Evolutionary conservation across 805 yeast species (phyloP), one percentile per base, ranked within the genome.

Genomic region (Zygoascus bituminiphila): DNA sequence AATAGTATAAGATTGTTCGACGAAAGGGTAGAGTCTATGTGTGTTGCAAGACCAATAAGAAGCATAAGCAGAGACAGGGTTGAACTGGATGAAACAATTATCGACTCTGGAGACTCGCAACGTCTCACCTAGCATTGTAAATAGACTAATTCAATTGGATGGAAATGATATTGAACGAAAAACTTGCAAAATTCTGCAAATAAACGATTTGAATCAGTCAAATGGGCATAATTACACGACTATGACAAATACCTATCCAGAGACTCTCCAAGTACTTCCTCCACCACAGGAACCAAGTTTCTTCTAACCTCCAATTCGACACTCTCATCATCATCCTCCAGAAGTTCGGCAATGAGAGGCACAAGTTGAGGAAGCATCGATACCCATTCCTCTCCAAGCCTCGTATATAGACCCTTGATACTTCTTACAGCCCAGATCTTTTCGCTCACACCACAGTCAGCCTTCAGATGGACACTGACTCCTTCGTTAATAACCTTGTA

Each of bases 321-420:
- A 44, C 77, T 80, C 65, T 93, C 98, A 54, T 89, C 94, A 51
- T 93, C 98, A 62, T 89, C 98, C 62, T 93, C 99, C 53, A 93
- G 73, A 50, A 93, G 70, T 68, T 93, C 99, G 6, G 98, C 96
- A 64, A 93, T 87, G 51, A 87, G 76, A 29, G 99, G 99, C 53
- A 93, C 95, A 57, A 93, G 75, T 62, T 89, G 96, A 21, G 98
- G 98, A 58, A 93, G 73, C 71, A 85, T 75, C 29, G 83, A 72
- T 55, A 93, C 75, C 98, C 98, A 93, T 63, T 82, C 87, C 59
- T 93, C 98, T 48, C 98, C 97, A 58, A 88, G 83, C 71, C 85
- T 85, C 55, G 85, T 84, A 74, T 88, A 93, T 26, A 93, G 79
- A 22, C 80, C 73, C 65, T 86, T 87, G 63, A 93, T 75, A 1